These are phyloP conservation scores for Tylopilus sp. DNA, from an alignment of 1,284 basidiomycete genomes.

Conservation along the genomic window DNA sequence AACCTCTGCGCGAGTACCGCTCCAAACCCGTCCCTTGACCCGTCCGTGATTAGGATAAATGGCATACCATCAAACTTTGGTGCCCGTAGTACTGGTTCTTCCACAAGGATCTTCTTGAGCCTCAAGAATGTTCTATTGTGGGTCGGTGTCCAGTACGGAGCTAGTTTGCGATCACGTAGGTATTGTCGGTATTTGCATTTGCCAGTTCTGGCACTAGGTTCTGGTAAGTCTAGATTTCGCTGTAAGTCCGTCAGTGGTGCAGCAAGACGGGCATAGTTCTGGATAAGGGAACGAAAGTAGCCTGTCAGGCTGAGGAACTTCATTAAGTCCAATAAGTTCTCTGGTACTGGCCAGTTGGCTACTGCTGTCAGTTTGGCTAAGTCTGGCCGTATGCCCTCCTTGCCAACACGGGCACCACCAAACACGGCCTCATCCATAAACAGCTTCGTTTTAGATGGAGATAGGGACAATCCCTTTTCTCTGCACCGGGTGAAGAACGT, in stretches of 20 bases:
- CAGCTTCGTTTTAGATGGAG: neutral
- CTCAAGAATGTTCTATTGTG: neutral
- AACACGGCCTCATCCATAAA: neutral
- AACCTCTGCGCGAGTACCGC: neutral
- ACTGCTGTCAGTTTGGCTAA: conserved; percentile 9
- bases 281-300: conserved; percentile 19
- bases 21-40: conserved; percentile 8
- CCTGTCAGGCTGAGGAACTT: conserved; percentile 21
- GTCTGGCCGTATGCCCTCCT: conserved; percentile 16
- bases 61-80: conserved; percentile 19
- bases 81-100: neutral
- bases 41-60: conserved; percentile 18
- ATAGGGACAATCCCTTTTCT: neutral
- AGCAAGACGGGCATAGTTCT: conserved; percentile 10
- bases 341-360: conserved; percentile 9
- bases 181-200: neutral
- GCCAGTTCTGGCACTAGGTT: neutral
- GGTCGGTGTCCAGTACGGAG: neutral
- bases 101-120: conserved; percentile 2
- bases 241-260: conserved; percentile 15
- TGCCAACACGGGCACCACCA: neutral
- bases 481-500: neutral
- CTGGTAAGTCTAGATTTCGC: neutral
- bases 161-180: neutral
- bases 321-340: conserved; percentile 1